Percentiles rank a stretch among this genome's conserved stretches.
Evolutionary conservation across 2,329 filamentous ascomycete species (phyloP).

Genomic region (Botrytis cinerea): DNA sequence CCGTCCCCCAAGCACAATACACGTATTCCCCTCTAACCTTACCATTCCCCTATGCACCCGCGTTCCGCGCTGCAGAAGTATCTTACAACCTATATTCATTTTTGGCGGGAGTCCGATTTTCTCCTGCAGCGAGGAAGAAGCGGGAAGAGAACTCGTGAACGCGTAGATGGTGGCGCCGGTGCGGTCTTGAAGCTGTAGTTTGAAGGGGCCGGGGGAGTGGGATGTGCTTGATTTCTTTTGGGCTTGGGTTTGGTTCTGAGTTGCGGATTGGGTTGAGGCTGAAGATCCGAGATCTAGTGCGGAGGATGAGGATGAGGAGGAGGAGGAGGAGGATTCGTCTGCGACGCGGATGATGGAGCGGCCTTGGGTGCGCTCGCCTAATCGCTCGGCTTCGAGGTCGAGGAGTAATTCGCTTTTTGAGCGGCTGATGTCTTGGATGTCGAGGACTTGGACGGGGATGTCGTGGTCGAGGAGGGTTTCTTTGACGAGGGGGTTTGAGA

Average conservation of each 20-base stretch:
- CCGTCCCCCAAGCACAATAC: slow-evolving; percentile 81
- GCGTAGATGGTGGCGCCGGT: slow-evolving; percentile 68
- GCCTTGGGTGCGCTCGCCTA: slow-evolving; percentile 74
- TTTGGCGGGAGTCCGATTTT: slow-evolving; percentile 59
- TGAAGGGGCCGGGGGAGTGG: slow-evolving; percentile 61
- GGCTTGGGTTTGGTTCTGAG: slow-evolving; percentile 36
- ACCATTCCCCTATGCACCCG: slow-evolving; percentile 74
- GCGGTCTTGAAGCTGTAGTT: slow-evolving; percentile 79
- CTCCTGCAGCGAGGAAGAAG: slow-evolving; percentile 52
- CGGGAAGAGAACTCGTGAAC: slow-evolving; percentile 61
- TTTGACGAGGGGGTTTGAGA: slow-evolving; percentile 47
- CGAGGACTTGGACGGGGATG: slow-evolving; percentile 78
- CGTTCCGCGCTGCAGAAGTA: slow-evolving; percentile 68
- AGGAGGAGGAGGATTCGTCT: slow-evolving; percentile 42
- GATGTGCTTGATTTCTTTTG: slow-evolving; percentile 31
- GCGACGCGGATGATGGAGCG: slow-evolving; percentile 79
- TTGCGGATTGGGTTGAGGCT: background rate
- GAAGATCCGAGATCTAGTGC: slow-evolving; percentile 9
- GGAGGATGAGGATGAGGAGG: background rate
- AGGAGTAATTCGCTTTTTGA: slow-evolving; percentile 88
- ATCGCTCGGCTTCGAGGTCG: slow-evolving; percentile 70
- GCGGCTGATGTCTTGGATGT: slow-evolving; percentile 78
- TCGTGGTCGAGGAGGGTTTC: slow-evolving; percentile 60
- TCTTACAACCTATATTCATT: slow-evolving; percentile 78
- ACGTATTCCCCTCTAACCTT: slow-evolving; percentile 70